Evolutionary conservation across 352 stramenopile genomes (phyloP).

Genomic region (Phytophthora podocarpi): DNA sequence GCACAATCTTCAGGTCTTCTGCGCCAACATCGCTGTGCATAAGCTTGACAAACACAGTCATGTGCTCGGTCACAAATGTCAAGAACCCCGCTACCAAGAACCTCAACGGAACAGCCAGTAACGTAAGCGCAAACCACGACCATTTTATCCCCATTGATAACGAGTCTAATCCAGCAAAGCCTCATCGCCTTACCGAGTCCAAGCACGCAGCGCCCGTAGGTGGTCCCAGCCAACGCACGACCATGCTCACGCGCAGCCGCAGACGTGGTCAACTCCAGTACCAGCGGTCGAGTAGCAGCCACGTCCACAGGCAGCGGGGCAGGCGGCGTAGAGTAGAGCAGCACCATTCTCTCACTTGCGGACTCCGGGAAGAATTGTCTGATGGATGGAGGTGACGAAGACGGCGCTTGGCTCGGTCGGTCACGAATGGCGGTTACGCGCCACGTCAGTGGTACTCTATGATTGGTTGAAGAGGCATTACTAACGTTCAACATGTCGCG

Average conservation of each 20-base stretch:
- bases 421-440: conserved; percentile 37
- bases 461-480: conserved; percentile 33
- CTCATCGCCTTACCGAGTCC: conserved; percentile 54
- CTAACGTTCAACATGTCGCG: conserved; percentile 25
- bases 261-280: conserved; percentile 27
- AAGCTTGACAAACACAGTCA: conserved; percentile 51
- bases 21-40: conserved; percentile 22
- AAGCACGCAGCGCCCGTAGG: conserved; percentile 77
- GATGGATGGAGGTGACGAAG: conserved; percentile 27
- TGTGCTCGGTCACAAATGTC: conserved; percentile 48
- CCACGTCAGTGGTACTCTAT: conserved; percentile 31
- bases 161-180: background rate
- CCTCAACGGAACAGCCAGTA: background rate
- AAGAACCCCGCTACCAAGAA: conserved; percentile 63
- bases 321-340: conserved; percentile 35
- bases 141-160: background rate
- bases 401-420: conserved; percentile 7
- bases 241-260: conserved; percentile 36
- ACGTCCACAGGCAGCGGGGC: conserved; percentile 37
- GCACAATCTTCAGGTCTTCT: conserved; percentile 43
- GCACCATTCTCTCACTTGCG: conserved; percentile 34
- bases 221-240: conserved; percentile 33
- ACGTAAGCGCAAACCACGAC: background rate
- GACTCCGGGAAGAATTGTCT: background rate
- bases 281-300: conserved; percentile 30